A percentile compares a stretch with the other conserved stretches of the same genome.
Evolutionary conservation across 2,329 filamentous ascomycete genomes (phyloP).

Genomic region (Myriangium duriaei): DNA sequence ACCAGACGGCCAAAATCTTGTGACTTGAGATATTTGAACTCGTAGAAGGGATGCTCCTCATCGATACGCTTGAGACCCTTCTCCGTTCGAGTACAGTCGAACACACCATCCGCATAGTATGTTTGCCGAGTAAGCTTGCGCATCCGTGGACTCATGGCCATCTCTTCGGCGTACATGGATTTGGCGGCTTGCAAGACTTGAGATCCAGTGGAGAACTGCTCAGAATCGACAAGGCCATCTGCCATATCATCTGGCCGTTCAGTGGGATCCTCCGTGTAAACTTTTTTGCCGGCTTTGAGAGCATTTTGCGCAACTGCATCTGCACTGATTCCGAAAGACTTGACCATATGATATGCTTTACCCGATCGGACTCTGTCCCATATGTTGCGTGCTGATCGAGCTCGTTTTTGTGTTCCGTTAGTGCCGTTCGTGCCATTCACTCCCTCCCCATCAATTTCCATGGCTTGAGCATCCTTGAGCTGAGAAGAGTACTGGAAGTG

Average conservation of each 20-base stretch:
- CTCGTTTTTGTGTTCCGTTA: conserved; percentile 45
- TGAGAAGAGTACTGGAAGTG: conserved; percentile 85
- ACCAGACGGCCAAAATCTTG: conserved; percentile 75
- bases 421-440: conserved; percentile 7
- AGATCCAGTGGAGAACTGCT: conserved; percentile 58
- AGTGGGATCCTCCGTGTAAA: conserved; percentile 72
- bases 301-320: conserved; percentile 83
- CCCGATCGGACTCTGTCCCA: conserved; percentile 76
- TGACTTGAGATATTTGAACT: conserved; percentile 91
- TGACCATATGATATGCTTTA: conserved; percentile 69
- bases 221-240: conserved; percentile 58
- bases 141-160: conserved; percentile 78
- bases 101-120: conserved; percentile 70
- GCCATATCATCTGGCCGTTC: conserved; percentile 77
- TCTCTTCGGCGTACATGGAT: conserved; percentile 80
- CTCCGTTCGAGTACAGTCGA: conserved; percentile 83
- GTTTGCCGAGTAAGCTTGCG: conserved; percentile 72
- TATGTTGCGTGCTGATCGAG: conserved; percentile 66
- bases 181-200: conserved; percentile 69
- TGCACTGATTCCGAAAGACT: conserved; percentile 78
- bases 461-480: conserved; percentile 63
- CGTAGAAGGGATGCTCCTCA: conserved; percentile 90
- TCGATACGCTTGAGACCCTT: conserved; percentile 91
- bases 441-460: conserved; percentile 49
- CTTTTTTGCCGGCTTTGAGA: conserved; percentile 61